Conservation (phyloP, 805 yeast genomes). For the Nadsonia fulvescens region DNA sequence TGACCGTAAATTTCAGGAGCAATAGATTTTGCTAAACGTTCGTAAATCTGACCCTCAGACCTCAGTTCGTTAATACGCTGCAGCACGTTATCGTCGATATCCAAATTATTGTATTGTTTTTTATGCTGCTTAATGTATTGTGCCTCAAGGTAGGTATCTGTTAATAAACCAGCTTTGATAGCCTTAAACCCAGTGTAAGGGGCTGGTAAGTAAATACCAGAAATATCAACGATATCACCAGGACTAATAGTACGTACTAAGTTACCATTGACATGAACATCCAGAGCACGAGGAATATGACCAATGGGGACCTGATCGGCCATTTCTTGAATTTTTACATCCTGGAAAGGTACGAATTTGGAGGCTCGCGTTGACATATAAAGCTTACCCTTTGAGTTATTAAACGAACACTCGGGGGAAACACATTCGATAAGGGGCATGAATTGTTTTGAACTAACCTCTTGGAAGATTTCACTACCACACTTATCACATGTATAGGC, state of each 20-base stretch:
- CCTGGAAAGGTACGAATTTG: constrained; percentile 88
- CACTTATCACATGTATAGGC: constrained; percentile 97
- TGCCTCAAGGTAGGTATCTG: constrained; percentile 86
- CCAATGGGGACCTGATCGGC: constrained; percentile 97
- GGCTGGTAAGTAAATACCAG: constrained; percentile 83
- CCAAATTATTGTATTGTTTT: constrained; percentile 57
- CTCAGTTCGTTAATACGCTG: constrained; percentile 37
- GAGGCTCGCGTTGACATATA: constrained; percentile 92
- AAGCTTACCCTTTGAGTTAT: constrained; percentile 73
- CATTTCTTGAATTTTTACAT: constrained; percentile 83
- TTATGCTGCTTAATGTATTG: constrained; percentile 78
- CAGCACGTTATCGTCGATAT: constrained; percentile 37
- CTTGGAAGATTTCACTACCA: constrained; percentile 93
- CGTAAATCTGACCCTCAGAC: constrained; percentile 53
- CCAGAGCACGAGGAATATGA: constrained; percentile 80
- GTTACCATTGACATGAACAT: constrained; percentile 81
- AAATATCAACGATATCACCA: constrained; percentile 85
- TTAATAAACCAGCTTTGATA: constrained; percentile 74
- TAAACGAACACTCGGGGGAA: constrained; percentile 57
- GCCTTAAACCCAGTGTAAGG: constrained; percentile 96
- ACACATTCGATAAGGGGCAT: constrained; percentile 81
- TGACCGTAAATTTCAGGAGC: constrained; percentile 98
- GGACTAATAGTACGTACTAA: constrained; percentile 76
- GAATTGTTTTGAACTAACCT: constrained; percentile 67
- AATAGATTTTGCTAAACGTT: constrained; percentile 65